These are phyloP conservation scores for Yamadazyma insecticola DNA, from an alignment of 805 yeast species.

Conservation along the genomic window DNA sequence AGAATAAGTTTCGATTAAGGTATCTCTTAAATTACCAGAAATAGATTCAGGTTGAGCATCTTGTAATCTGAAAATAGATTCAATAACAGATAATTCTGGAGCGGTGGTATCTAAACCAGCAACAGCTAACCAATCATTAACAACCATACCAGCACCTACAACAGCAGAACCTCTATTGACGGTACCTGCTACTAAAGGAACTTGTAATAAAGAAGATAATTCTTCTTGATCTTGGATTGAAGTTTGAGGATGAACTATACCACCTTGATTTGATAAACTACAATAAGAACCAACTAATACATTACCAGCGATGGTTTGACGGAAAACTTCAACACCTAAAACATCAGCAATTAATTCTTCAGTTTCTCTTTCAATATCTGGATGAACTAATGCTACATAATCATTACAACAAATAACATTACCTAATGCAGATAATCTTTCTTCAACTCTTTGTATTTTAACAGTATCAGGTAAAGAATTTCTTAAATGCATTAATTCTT, in stretches of 20 bases:
- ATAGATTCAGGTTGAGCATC: slow-evolving; percentile 88
- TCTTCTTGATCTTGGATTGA: slow-evolving; percentile 98
- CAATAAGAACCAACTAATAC: slow-evolving; percentile 97
- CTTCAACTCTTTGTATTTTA: slow-evolving; percentile 96
- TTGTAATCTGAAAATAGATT: slow-evolving; percentile 90
- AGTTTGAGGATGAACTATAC: slow-evolving; percentile 96
- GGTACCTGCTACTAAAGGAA: slow-evolving; percentile 97
- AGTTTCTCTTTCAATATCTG: slow-evolving; percentile 98
- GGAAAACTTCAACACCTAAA: slow-evolving; percentile 96
- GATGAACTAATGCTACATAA: slow-evolving; percentile 97
- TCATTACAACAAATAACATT: slow-evolving; percentile 98
- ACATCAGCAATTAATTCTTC: slow-evolving; percentile 98
- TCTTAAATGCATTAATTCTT: slow-evolving; percentile 95
- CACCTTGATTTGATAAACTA: slow-evolving; percentile 93
- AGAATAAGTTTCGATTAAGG: slow-evolving; percentile 87
- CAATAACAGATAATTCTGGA: slow-evolving; percentile 94
- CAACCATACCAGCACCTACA: slow-evolving; percentile 98
- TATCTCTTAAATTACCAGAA: slow-evolving; percentile 81
- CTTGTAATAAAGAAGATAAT: slow-evolving; percentile 88
- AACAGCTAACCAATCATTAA: slow-evolving; percentile 96
- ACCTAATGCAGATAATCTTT: slow-evolving; percentile 93
- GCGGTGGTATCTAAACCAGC: slow-evolving; percentile 98
- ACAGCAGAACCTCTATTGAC: slow-evolving; percentile 97
- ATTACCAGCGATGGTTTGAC: slow-evolving; percentile 98
- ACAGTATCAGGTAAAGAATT: slow-evolving; percentile 93